A percentile compares a stretch with the other conserved stretches of the same genome.
Conservation (phyloP, 176 grass and related monocot species). For the Poa annua region DNA sequence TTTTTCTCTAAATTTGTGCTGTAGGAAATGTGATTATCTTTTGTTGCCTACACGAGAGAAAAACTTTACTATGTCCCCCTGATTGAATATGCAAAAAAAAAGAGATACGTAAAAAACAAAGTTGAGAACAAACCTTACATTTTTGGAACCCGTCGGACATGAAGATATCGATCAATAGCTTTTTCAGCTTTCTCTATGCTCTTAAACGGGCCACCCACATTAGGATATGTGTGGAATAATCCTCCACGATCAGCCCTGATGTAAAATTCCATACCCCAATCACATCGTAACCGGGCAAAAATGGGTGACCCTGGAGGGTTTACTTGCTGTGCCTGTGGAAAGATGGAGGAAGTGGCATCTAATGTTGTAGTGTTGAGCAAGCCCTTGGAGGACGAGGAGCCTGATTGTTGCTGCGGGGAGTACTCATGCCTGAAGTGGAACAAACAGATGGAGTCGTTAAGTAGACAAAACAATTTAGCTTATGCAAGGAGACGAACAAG, state of each 20-base stretch:
- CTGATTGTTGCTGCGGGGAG: neutral
- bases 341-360: neutral
- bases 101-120: neutral
- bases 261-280: conserved; percentile 13
- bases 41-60: neutral
- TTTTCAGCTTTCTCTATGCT: neutral
- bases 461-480: too few relatives aligned
- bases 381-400: neutral
- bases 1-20: too few relatives aligned
- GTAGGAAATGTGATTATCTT: neutral
- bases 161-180: conserved; percentile 3
- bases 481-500: too few relatives aligned
- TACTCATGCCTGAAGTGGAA: neutral
- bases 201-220: conserved; percentile 1
- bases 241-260: neutral
- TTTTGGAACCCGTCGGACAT: neutral
- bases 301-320: neutral
- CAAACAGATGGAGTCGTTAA: too few relatives aligned
- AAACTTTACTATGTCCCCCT: neutral
- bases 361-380: neutral
- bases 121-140: neutral
- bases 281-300: neutral
- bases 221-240: conserved; percentile 7
- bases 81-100: neutral
- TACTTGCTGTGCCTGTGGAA: neutral